Evolutionary conservation across 345 rosid species (phyloP).

Genomic region (Geranium rotundifolium): DNA sequence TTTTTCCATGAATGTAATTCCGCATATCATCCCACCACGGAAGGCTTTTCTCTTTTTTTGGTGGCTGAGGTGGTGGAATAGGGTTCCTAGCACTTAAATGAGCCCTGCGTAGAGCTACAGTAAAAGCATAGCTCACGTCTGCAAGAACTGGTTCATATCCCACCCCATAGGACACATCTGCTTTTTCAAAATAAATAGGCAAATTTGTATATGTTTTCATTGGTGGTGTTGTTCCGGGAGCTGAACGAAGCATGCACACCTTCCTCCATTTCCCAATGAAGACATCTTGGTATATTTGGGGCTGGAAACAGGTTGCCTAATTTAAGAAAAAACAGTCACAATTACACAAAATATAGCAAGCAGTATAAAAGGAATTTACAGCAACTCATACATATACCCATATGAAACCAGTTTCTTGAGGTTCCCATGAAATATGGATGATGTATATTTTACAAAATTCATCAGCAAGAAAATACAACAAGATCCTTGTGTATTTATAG

Average conservation of each 20-base stretch:
- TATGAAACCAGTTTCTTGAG: neutral
- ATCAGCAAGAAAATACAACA: neutral
- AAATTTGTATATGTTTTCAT: constrained; percentile 77
- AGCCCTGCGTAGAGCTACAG: constrained; percentile 95
- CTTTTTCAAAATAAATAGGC: constrained; percentile 72
- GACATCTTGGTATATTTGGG: constrained; percentile 80
- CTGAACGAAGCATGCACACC: constrained; percentile 83
- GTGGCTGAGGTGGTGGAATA: constrained; percentile 34
- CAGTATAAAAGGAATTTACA: constrained; percentile 1
- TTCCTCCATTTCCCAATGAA: constrained; percentile 96
- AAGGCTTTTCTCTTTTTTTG: constrained; percentile 80
- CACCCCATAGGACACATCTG: constrained; percentile 74
- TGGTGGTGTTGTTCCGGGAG: constrained; percentile 92
- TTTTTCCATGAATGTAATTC: constrained; percentile 81
- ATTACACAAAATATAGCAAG: constrained; percentile 1
- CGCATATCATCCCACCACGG: constrained; percentile 99
- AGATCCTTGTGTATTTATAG: neutral
- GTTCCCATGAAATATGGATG: neutral
- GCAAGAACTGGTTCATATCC: constrained; percentile 94
- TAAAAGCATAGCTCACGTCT: constrained; percentile 90
- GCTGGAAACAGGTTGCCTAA: constrained; percentile 91
- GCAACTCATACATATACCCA: constrained; percentile 6
- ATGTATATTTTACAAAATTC: neutral
- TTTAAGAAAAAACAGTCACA: constrained; percentile 22
- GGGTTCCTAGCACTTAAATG: constrained; percentile 68